Conservation (phyloP, 768 basidiomycete genomes). For the Lactarius vividus region DNA sequence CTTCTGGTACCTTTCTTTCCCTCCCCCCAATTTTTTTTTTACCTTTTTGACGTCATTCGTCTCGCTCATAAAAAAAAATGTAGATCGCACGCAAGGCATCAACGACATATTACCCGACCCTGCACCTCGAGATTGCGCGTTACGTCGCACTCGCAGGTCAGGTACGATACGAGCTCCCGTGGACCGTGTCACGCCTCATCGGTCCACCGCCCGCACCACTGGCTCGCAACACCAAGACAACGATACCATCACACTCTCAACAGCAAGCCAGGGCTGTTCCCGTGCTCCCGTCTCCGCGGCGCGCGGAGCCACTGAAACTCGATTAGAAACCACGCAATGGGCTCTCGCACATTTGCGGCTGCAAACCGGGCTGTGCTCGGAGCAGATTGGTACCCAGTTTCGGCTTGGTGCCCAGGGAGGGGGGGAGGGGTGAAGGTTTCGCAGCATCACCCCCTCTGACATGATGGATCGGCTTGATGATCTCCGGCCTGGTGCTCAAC, state of each 20-base stretch:
- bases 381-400: conserved; percentile 1
- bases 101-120: conserved; percentile 86
- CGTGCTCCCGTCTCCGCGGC: conserved; percentile 25
- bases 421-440: background rate
- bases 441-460: background rate
- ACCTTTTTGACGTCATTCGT: background rate
- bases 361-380: conserved; percentile 16
- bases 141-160: conserved; percentile 69
- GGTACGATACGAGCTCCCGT: conserved; percentile 77
- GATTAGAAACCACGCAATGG: conserved; percentile 9
- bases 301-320: conserved; percentile 19
- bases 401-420: background rate
- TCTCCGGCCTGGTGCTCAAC: conserved; percentile 18
- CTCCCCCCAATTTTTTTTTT: background rate
- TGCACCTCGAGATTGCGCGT: conserved; percentile 91
- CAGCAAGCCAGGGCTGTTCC: conserved; percentile 3
- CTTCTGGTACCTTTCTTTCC: conserved; percentile 59
- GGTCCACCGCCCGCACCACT: conserved; percentile 71
- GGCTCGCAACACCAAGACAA: conserved; percentile 25
- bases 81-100: conserved; percentile 96
- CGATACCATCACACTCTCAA: conserved; percentile 3
- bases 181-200: conserved; percentile 73
- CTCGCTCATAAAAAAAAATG: background rate
- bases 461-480: conserved; percentile 5
- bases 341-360: too few relatives aligned